Percentiles rank a stretch among this genome's conserved stretches.
These are phyloP conservation scores for Dioszegia hungarica DNA, from an alignment of 768 basidiomycete genomes.

Conservation along the genomic window DNA sequence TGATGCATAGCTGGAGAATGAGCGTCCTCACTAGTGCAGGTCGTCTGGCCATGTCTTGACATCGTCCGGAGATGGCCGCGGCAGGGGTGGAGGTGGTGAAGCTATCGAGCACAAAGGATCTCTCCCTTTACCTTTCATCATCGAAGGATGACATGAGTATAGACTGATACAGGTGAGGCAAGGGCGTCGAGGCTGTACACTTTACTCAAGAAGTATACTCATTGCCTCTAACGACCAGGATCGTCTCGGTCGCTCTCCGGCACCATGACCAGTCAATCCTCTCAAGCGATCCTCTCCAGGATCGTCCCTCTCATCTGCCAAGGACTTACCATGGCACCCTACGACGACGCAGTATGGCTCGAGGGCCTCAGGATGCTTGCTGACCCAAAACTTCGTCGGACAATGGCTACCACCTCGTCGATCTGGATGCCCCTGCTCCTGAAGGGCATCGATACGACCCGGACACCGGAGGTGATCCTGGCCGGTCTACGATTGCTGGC, in stretches of 20 bases:
- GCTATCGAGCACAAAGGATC: constrained; percentile 7
- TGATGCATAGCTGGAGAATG: too few relatives aligned
- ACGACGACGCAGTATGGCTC: constrained; percentile 30
- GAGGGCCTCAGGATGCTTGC: constrained; percentile 32
- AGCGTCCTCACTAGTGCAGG: too few relatives aligned
- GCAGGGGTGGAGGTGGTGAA: background rate
- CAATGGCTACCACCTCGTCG: constrained; percentile 29
- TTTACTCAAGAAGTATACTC: too few relatives aligned
- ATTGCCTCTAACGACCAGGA: too few relatives aligned
- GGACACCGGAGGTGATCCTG: constrained; percentile 21
- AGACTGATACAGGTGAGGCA: too few relatives aligned
- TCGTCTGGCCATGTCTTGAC: too few relatives aligned
- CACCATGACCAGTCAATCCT: constrained; percentile 27
- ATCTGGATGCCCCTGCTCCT: constrained; percentile 42
- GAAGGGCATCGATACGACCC: constrained; percentile 22
- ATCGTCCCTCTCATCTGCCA: constrained; percentile 43
- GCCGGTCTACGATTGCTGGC: constrained; percentile 20
- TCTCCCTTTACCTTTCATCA: background rate
- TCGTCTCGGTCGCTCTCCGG: too few relatives aligned
- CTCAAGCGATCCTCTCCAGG: constrained; percentile 36
- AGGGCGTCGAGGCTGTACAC: background rate
- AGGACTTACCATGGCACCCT: constrained; percentile 29
- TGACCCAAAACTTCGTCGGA: constrained; percentile 23
- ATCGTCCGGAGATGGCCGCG: background rate
- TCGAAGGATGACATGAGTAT: background rate